These are phyloP conservation scores for Chenopodium formosanum DNA, from an alignment of 148 eudicot species.

Conservation along the genomic window DNA sequence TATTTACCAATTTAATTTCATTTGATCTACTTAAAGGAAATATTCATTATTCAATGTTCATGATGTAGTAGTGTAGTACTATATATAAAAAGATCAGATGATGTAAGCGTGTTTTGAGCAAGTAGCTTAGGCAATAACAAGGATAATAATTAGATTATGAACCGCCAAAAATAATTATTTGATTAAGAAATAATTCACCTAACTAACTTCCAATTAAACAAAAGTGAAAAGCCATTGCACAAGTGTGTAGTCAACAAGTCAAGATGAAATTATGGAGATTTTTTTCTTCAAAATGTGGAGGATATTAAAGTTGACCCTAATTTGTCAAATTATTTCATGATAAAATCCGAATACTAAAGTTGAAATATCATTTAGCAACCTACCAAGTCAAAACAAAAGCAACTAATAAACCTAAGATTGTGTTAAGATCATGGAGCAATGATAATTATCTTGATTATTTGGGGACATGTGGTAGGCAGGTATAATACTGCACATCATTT, in stretches of 20 bases:
- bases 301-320: constrained; percentile 16
- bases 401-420: background rate
- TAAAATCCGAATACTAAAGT: background rate
- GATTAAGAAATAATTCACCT: background rate
- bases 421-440: constrained; percentile 10
- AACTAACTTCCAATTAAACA: background rate
- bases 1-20: no score
- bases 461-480: background rate
- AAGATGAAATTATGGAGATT: constrained; percentile 4
- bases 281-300: constrained; percentile 5
- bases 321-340: constrained; percentile 14
- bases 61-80: no score
- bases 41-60: background rate
- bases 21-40: background rate
- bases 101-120: constrained; percentile 21
- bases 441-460: background rate
- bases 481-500: background rate
- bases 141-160: constrained; percentile 12
- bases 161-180: constrained; percentile 4
- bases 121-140: background rate
- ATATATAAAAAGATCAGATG: background rate
- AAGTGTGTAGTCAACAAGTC: constrained; percentile 18
- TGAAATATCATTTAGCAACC: background rate
- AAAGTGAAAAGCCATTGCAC: background rate
- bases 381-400: constrained; percentile 13